These are phyloP conservation scores for Lachancea nothofagi DNA, from an alignment of 805 yeast genomes.

Conservation along the genomic window DNA sequence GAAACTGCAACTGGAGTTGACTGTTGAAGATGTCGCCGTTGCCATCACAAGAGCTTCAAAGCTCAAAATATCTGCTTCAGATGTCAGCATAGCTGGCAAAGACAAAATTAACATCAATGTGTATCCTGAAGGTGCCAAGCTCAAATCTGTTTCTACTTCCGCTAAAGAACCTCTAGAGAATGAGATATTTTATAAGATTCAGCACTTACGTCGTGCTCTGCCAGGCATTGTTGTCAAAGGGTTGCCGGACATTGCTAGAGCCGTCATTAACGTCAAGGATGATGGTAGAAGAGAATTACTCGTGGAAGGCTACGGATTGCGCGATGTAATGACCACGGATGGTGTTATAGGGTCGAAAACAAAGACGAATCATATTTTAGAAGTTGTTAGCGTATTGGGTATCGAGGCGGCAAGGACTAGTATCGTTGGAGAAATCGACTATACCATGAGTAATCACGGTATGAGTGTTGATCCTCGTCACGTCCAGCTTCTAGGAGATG, in stretches of 20 bases:
- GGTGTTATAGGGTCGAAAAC: conserved; percentile 90
- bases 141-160: conserved; percentile 40
- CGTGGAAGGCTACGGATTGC: conserved; percentile 96
- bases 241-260: conserved; percentile 83
- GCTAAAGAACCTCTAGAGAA: conserved; percentile 37
- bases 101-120: conserved; percentile 65
- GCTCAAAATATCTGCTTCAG: conserved; percentile 70
- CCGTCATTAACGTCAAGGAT: conserved; percentile 89
- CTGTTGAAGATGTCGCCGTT: conserved; percentile 75
- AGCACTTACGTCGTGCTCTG: conserved; percentile 75
- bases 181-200: conserved; percentile 80
- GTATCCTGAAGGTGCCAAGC: conserved; percentile 37
- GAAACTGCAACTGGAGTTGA: conserved; percentile 81
- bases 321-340: conserved; percentile 95
- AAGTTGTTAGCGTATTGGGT: conserved; percentile 83
- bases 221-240: conserved; percentile 93
- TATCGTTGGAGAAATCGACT: conserved; percentile 89
- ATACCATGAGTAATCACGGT: conserved; percentile 98
- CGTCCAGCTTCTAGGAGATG: conserved; percentile 94
- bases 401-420: conserved; percentile 96
- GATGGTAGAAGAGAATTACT: conserved; percentile 82
- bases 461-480: conserved; percentile 99
- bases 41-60: conserved; percentile 86
- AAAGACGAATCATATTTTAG: conserved; percentile 85
- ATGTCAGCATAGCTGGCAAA: conserved; percentile 60